A percentile compares a stretch with the other conserved stretches of the same genome.
Evolutionary conservation across 441 rosid genomes (phyloP).

Genomic region (Rhodomyrtus psidioides): DNA sequence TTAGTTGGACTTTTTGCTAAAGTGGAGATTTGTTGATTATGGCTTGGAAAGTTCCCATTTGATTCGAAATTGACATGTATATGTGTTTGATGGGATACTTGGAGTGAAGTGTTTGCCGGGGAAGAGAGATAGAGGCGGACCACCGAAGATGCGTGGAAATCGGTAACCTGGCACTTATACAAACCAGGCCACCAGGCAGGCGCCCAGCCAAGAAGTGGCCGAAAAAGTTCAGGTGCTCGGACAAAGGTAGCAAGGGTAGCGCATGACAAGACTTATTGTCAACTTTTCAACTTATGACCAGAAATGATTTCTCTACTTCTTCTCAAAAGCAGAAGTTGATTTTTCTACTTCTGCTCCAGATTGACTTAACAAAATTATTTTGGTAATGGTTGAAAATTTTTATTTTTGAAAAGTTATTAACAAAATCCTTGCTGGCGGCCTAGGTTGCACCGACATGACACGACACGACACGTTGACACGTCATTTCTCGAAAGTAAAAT

Average conservation of each 20-base stretch:
- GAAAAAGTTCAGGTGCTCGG: background rate
- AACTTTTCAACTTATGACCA: no score
- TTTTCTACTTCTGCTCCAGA: no score
- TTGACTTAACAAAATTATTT: no score
- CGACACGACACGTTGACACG: no score
- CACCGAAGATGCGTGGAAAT: background rate
- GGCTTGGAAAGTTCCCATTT: background rate
- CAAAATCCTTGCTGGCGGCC: no score
- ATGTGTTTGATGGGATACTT: background rate
- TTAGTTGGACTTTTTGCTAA: background rate
- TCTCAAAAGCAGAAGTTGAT: no score
- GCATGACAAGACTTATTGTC: no score
- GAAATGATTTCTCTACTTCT: no score
- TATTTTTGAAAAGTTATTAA: no score
- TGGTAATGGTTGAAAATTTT: no score
- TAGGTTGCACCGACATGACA: no score
- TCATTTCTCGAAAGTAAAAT: no score
- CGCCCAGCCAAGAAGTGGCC: background rate
- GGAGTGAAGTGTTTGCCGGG: background rate
- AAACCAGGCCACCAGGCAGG: background rate
- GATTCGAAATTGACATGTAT: background rate
- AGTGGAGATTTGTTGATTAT: background rate
- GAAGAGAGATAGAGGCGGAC: background rate
- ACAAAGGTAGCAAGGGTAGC: background rate
- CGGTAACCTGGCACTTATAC: background rate